These are phyloP conservation scores for Skeletonema potamos DNA, from an alignment of 108 stramenopile species.

Conservation along the genomic window DNA sequence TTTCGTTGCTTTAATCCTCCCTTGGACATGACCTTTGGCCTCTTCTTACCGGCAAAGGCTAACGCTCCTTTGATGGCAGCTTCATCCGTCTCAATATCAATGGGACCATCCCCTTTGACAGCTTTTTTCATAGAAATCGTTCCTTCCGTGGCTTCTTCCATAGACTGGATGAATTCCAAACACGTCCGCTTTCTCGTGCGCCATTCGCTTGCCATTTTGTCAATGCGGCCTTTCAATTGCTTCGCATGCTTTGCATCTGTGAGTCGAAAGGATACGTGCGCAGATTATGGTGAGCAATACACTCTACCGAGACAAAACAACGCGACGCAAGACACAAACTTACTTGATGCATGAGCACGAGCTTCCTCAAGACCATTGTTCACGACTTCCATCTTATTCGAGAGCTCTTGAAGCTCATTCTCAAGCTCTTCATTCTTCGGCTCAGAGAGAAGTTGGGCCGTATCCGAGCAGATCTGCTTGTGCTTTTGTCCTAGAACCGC, in stretches of 20 bases:
- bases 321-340: not conserved
- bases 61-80: slow-evolving; percentile 47
- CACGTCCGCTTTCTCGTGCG: slow-evolving; percentile 62
- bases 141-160: slow-evolving; percentile 71
- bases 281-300: not conserved
- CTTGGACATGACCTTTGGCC: not conserved
- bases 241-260: slow-evolving; percentile 60
- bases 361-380: slow-evolving; percentile 52
- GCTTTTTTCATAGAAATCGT: slow-evolving; percentile 64
- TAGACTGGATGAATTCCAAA: slow-evolving; percentile 47
- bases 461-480: slow-evolving; percentile 31
- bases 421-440: slow-evolving; percentile 74
- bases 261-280: not conserved
- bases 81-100: slow-evolving; percentile 78
- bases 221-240: slow-evolving; percentile 55
- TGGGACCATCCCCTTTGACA: slow-evolving; percentile 69
- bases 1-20: slow-evolving; percentile 11
- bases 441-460: slow-evolving; percentile 59
- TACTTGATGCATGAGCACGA: slow-evolving; percentile 33
- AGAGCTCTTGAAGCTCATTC: slow-evolving; percentile 35
- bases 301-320: not conserved
- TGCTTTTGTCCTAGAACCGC: slow-evolving; percentile 27
- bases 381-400: slow-evolving; percentile 40
- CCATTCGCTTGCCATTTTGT: slow-evolving; percentile 64
- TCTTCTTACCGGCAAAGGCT: slow-evolving; percentile 40